Base-by-base conservation (phyloP, 495 filamentous ascomycete species). In the Oidiodendron maius region DNA sequence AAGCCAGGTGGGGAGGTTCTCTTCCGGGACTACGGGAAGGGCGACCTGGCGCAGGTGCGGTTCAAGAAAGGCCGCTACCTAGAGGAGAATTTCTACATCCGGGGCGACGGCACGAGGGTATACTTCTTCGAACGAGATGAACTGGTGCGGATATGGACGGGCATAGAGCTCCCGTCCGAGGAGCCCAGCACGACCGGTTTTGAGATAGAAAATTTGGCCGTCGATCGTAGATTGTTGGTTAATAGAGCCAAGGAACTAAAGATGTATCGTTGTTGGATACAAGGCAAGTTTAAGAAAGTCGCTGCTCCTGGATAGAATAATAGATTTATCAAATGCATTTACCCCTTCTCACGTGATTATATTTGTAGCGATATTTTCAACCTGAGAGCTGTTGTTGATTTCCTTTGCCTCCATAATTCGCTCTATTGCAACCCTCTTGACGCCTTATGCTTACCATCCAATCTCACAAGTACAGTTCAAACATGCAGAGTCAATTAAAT, bases 211-310 rank as follows among this genome's bases (percentile, higher is more conserved):
- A 77, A 91, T 40, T 66, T 97, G 35, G 94, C 82, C 12, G 76
- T 86, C 43, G 93, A 98, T 59, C 77, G 86, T 52, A 77, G 94
- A 50, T 71, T 98, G 70, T 71, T 98, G 39, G 91, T 98, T 46
- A 98, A 98, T 62, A 82, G 93, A 36, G 84, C 87, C 48, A 81
- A 80, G 55, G 83, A 89, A 65, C 66, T 96, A 8, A 97, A 97
- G 69, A 98, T 98, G 93, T 96, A 96, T 68, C 82, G 93, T 36
- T 96, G 90, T 71, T 89, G 93, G 93, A 83, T 97, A 63, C 93
- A 98, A 63, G 94, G 87, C 17, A 81, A 82, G 11, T 96, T 97
- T 63, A 72, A 65, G 50, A 98, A 96, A 67, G 77, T 28, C 1
- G 15, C 32, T 1, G 25, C 44, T 2, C 38, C 38, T 21, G 38